Evolutionary conservation across 2,329 filamentous ascomycete species (phyloP).

Genomic region (Talaromyces rugulosus): DNA sequence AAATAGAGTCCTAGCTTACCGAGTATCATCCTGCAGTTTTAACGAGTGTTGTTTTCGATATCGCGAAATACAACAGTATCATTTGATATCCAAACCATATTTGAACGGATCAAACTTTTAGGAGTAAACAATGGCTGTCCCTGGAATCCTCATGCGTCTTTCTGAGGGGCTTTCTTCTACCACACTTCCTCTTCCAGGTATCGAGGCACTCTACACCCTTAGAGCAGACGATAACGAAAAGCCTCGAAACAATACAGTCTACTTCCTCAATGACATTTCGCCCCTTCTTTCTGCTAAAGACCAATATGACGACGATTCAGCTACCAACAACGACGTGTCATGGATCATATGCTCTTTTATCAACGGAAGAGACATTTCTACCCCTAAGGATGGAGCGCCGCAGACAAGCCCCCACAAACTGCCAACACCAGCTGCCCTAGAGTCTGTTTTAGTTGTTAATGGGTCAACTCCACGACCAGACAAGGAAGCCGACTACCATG

Average conservation of each 20-base stretch:
- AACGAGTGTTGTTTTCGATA: background rate
- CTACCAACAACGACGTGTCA: background rate
- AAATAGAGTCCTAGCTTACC: background rate
- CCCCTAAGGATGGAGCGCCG: background rate
- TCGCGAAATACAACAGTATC: background rate
- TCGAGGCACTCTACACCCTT: background rate
- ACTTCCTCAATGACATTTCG: background rate
- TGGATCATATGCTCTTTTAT: conserved; percentile 3
- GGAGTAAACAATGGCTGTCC: background rate
- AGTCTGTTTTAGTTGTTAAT: background rate
- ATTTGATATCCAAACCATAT: background rate
- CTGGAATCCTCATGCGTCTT: background rate
- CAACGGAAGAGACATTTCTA: background rate
- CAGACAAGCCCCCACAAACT: background rate
- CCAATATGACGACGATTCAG: background rate
- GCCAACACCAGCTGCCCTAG: background rate
- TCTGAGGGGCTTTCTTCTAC: background rate
- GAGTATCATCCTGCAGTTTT: background rate
- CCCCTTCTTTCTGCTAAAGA: background rate
- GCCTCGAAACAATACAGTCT: background rate
- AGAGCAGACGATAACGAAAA: background rate
- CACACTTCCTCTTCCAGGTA: background rate
- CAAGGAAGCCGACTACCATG: conserved; percentile 1
- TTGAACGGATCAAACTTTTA: background rate
- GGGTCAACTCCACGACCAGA: background rate